These are phyloP conservation scores for Pseudonitzschia pungens DNA, from an alignment of 108 stramenopile species.

Conservation along the genomic window DNA sequence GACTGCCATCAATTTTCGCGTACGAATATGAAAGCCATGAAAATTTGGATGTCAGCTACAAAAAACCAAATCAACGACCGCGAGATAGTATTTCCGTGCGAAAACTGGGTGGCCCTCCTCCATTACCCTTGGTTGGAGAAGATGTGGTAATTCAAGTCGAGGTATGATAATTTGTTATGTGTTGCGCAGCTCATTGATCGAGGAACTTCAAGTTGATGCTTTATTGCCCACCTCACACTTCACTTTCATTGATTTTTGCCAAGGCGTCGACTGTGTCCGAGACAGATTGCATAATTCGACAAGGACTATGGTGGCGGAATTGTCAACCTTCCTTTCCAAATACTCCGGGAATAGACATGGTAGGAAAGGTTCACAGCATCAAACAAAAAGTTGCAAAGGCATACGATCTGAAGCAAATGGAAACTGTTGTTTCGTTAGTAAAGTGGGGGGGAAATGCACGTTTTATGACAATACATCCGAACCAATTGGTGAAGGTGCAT, in stretches of 20 bases:
- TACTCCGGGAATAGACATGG: slow-evolving; percentile 53
- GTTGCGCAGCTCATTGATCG: background rate
- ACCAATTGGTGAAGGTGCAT: slow-evolving; percentile 60
- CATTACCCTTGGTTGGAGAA: background rate
- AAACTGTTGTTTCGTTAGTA: slow-evolving; percentile 58
- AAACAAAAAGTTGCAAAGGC: background rate
- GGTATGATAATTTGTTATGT: slow-evolving; percentile 21
- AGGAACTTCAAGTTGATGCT: background rate
- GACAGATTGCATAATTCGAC: slow-evolving; percentile 55
- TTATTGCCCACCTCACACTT: background rate
- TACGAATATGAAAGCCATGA: slow-evolving; percentile 40
- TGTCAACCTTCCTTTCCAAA: background rate
- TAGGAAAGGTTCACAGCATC: slow-evolving; percentile 47
- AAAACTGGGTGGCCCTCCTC: slow-evolving; percentile 11
- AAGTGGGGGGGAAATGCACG: slow-evolving; percentile 71
- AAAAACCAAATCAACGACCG: slow-evolving; percentile 20
- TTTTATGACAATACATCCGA: slow-evolving; percentile 51
- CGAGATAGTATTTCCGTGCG: slow-evolving; percentile 16
- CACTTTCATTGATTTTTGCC: background rate
- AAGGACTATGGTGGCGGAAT: slow-evolving; percentile 40
- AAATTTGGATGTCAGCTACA: slow-evolving; percentile 38
- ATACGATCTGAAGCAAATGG: slow-evolving; percentile 35
- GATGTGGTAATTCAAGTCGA: slow-evolving; percentile 41
- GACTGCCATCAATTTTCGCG: slow-evolving; percentile 41
- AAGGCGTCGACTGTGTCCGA: slow-evolving; percentile 59